Evolutionary conservation across 345 rosid genomes (phyloP).

Genomic region (Citrus trifoliata): DNA sequence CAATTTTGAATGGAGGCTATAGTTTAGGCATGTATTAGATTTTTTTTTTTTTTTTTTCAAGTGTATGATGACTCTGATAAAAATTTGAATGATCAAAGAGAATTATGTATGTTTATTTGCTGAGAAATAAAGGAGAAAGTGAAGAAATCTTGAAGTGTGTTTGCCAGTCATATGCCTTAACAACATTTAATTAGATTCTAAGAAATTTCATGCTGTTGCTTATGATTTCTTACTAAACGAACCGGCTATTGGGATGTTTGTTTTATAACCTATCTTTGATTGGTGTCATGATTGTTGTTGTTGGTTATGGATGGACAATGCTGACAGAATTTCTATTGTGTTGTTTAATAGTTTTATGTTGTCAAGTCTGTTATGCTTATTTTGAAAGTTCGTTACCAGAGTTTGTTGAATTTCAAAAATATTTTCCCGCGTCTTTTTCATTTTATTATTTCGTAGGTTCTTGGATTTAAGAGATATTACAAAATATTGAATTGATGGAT

Average conservation of each 20-base stretch:
- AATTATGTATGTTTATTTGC: conserved; percentile 13
- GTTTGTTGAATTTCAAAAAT: conserved; percentile 4
- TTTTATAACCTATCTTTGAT: neutral
- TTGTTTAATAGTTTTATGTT: neutral
- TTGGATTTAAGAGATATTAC: neutral
- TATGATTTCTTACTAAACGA: neutral
- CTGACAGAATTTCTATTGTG: neutral
- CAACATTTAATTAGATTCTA: neutral
- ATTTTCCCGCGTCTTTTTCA: neutral
- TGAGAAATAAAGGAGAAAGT: conserved; percentile 6
- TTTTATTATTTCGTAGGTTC: neutral
- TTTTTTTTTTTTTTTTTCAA: neutral
- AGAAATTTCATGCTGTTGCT: neutral
- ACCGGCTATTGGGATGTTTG: conserved; percentile 1
- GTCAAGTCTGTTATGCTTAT: neutral
- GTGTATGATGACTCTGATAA: conserved; percentile 16
- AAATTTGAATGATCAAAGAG: neutral
- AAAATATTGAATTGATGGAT: conserved; percentile 4
- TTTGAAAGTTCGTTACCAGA: conserved; percentile 14
- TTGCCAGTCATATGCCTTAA: neutral
- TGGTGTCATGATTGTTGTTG: conserved; percentile 6
- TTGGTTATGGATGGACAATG: neutral
- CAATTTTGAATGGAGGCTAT: conserved; percentile 6
- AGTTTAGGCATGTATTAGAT: neutral
- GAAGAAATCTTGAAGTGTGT: neutral